Evolutionary conservation across 306 rosid species (phyloP).

Genomic region (Prunus salicina): DNA sequence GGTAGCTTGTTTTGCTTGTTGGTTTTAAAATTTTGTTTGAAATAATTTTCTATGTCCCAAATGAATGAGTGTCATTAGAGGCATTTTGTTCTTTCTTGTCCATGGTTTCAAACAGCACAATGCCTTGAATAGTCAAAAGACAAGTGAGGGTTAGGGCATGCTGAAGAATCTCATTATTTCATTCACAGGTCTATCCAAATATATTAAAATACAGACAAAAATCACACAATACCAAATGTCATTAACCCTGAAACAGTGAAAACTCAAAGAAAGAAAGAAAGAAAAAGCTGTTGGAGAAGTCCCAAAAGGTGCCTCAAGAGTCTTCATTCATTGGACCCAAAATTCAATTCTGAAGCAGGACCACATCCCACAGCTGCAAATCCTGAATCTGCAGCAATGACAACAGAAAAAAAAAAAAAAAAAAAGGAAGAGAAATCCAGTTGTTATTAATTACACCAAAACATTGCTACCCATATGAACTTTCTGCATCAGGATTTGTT

Average conservation of each 20-base stretch:
- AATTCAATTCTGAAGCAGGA: slow-evolving; percentile 34
- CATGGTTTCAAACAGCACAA: not conserved
- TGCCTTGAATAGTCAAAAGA: not conserved
- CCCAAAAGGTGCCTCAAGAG: slow-evolving; percentile 22
- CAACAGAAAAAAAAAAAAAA: not conserved
- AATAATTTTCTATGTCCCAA: not conserved
- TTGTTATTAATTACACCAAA: not conserved
- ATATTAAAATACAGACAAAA: not conserved
- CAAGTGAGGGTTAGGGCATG: not conserved
- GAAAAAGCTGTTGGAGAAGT: slow-evolving; percentile 4
- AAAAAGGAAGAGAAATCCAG: not conserved
- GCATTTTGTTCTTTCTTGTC: not conserved
- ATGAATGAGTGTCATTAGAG: not conserved
- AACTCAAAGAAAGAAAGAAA: not conserved
- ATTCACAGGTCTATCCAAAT: not conserved
- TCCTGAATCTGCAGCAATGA: slow-evolving; percentile 43
- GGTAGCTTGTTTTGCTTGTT: too few species aligned
- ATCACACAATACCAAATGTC: not conserved
- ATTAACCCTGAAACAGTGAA: not conserved
- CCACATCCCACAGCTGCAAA: slow-evolving; percentile 34
- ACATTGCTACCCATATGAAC: not conserved
- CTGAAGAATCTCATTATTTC: not conserved
- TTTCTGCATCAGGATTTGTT: not conserved
- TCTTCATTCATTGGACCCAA: slow-evolving; percentile 14
- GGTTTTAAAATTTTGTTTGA: not conserved